Evolutionary conservation across 139 green algal genomes (phyloP), one percentile per base, ranked within the genome.

Genomic region (Chlorella sorokiniana): DNA sequence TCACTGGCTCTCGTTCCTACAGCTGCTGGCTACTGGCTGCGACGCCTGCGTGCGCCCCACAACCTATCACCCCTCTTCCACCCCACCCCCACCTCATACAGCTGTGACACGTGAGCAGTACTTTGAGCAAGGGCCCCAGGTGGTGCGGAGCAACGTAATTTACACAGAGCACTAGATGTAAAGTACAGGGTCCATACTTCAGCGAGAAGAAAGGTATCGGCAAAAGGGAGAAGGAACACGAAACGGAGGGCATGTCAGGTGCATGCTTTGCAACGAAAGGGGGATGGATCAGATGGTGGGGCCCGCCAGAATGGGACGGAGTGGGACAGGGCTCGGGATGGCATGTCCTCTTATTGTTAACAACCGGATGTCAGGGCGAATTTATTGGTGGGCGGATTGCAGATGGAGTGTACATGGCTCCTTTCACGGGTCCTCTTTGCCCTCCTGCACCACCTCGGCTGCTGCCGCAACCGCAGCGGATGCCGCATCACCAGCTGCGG

Each of bases 121-220:
- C 75, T 56, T 88, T 44, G 93, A 96, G 84, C 75, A 89, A 38
- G 93, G 93, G 1, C 89, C 93, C 63, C 81, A 73, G 40, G 89
- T 94, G 51, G 90, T 91, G 79, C 81, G 92, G 9, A 80, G 56
- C 62, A 95, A 94, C 63, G 40, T n/a, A n/a, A n/a, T n/a, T n/a
- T n/a, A n/a, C n/a, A n/a, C n/a, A n/a, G n/a, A n/a, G n/a, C n/a
- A n/a, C n/a, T n/a, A n/a, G n/a, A n/a, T n/a, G n/a, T n/a, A n/a
- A n/a, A n/a, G n/a, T n/a, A n/a, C n/a, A n/a, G n/a, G n/a, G n/a
- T n/a, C n/a, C n/a, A n/a, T n/a, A n/a, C n/a, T n/a, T n/a, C n/a
- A n/a, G n/a, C n/a, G n/a, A n/a, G n/a, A n/a, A n/a, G n/a, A n/a
- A n/a, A n/a, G n/a, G n/a, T n/a, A n/a, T n/a, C n/a, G n/a, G n/a